These are phyloP conservation scores for Chrysoporthe cubensis DNA, from an alignment of 2,329 filamentous ascomycete species.

Conservation along the genomic window DNA sequence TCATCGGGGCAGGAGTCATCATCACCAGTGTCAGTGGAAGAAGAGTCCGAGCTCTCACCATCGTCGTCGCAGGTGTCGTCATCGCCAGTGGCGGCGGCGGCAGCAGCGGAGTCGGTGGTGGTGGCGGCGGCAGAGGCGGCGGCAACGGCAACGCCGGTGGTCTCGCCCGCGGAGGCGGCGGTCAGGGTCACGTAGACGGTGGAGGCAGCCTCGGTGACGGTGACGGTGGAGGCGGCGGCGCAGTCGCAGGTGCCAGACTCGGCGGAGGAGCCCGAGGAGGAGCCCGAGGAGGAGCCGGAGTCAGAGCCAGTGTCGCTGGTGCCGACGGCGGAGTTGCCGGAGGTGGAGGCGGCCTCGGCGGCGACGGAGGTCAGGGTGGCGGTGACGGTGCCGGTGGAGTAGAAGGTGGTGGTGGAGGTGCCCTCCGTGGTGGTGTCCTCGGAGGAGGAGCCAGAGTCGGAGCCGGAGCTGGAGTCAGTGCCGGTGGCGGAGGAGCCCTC, in stretches of 20 bases:
- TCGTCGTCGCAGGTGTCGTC: slow-evolving; percentile 21
- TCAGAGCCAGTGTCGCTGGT: slow-evolving; percentile 12
- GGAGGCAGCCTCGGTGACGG: slow-evolving; percentile 32
- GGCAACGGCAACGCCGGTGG: slow-evolving; percentile 17
- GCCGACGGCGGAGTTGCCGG: slow-evolving; percentile 9
- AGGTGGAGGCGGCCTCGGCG: slow-evolving; percentile 2
- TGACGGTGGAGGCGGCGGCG: slow-evolving; percentile 26
- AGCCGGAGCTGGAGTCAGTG: slow-evolving; percentile 12
- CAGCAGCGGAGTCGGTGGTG: slow-evolving; percentile 2
- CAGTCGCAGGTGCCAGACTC: slow-evolving; percentile 17
- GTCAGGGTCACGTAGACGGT: slow-evolving; percentile 32
- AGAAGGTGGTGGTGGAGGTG: slow-evolving; percentile 23
- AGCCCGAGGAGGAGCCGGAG: slow-evolving; percentile 18
- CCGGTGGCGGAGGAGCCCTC: not conserved
- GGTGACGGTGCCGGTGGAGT: slow-evolving; percentile 24
- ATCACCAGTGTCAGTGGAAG: not conserved
- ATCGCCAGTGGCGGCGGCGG: slow-evolving; percentile 18
- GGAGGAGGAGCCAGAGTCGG: slow-evolving; percentile 14
- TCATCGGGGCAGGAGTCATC: slow-evolving; percentile 26
- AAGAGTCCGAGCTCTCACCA: not conserved
- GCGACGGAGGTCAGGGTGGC: slow-evolving; percentile 25
- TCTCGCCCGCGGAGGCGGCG: not conserved
- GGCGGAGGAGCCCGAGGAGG: slow-evolving; percentile 9
- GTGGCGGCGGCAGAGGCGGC: slow-evolving; percentile 17
- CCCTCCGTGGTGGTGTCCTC: slow-evolving; percentile 19